phyloP scores from a whole-genome alignment of 768 basidiomycete species.

The Suillus cothurnatus region DNA sequence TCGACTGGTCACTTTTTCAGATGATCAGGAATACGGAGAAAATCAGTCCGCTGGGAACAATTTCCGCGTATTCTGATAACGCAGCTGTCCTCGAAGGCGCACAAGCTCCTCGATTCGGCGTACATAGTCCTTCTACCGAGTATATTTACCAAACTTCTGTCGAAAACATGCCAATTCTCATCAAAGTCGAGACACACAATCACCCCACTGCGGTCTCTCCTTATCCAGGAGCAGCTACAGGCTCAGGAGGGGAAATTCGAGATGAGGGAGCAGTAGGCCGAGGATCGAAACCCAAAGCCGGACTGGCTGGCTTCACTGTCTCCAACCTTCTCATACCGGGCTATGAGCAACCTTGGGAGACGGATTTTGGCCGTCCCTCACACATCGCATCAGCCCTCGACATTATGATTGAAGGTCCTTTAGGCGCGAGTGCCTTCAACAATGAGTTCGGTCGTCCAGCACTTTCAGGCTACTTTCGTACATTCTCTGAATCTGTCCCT shows the following conservation, averaged over 20 bases:
- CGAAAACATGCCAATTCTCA: conserved; percentile 85
- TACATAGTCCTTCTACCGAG: conserved; percentile 34
- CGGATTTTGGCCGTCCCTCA: conserved; percentile 83
- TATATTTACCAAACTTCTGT: conserved; percentile 56
- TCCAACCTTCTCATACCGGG: conserved; percentile 94
- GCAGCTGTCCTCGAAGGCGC: conserved; percentile 88
- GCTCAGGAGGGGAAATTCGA: conserved; percentile 97
- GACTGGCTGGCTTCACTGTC: conserved; percentile 89
- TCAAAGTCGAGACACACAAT: conserved; percentile 99
- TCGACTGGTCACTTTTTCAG: conserved; percentile 81
- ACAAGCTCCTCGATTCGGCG: conserved; percentile 72
- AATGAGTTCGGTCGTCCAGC: conserved; percentile 98
- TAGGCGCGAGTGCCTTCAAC: conserved; percentile 96
- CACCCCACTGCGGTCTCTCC: conserved; percentile 99
- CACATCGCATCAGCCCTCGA: conserved; percentile 94
- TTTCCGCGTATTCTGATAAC: conserved; percentile 98
- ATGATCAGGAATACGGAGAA: conserved; percentile 98
- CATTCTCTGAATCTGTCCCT: conserved; percentile 81
- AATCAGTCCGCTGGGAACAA: conserved; percentile 71
- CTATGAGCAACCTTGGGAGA: conserved; percentile 94
- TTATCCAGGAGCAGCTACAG: conserved; percentile 97
- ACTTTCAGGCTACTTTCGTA: conserved; percentile 92
- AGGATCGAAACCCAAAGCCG: conserved; percentile 96
- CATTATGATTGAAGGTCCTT: conserved; percentile 96
- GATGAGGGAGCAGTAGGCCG: conserved; percentile 97